phyloP scores from a whole-genome alignment of 352 stramenopile genomes.

The Aphanomyces euteiches region DNA sequence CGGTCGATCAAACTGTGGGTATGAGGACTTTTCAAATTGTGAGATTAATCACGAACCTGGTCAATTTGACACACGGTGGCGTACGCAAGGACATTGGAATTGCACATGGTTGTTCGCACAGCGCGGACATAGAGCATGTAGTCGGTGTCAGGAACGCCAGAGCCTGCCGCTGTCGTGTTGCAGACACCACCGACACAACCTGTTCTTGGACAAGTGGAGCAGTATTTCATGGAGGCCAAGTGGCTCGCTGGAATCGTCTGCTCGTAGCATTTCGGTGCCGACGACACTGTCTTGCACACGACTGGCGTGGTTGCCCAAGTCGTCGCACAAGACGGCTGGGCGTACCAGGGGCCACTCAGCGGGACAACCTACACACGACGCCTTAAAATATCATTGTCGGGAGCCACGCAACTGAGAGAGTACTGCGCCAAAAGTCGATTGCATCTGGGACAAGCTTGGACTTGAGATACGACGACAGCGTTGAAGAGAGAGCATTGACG shows the following conservation, averaged over 20 bases:
- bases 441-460: constrained; percentile 58
- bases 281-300: constrained; percentile 52
- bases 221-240: constrained; percentile 51
- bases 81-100: constrained; percentile 56
- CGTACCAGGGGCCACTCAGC: constrained; percentile 56
- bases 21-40: no score
- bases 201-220: constrained; percentile 41
- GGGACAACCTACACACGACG: constrained; percentile 50
- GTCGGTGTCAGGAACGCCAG: constrained; percentile 41
- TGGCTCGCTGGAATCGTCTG: constrained; percentile 63
- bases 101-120: constrained; percentile 48
- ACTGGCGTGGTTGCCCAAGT: constrained; percentile 56
- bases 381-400: constrained; percentile 5
- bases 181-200: constrained; percentile 49
- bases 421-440: constrained; percentile 50
- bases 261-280: constrained; percentile 61
- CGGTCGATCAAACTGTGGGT: constrained; percentile 47
- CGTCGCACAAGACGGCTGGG: constrained; percentile 53
- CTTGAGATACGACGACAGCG: constrained; percentile 34
- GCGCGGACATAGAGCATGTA: constrained; percentile 73
- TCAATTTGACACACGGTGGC: constrained; percentile 79
- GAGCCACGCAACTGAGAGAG: no score
- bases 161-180: constrained; percentile 7
- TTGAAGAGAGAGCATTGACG: neutral
- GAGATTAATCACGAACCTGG: constrained; percentile 31